Percentiles rank a stretch among this genome's conserved stretches.
phyloP scores from a whole-genome alignment of 2,329 filamentous ascomycete species.

The Diaporthe sp. region DNA sequence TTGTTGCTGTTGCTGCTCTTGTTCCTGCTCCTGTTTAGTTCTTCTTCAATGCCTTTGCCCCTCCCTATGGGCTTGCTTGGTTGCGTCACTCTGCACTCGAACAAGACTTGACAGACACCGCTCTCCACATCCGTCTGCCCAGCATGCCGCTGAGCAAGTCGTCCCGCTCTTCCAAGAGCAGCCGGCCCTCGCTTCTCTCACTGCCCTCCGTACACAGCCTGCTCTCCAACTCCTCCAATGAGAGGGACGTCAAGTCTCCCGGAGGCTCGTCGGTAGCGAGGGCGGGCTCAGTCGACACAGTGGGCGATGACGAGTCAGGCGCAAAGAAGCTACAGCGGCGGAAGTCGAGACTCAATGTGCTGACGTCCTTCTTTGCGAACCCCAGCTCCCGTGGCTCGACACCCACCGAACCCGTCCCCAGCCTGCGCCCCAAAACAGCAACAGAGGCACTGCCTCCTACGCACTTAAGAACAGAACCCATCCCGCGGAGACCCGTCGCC shows the following conservation, averaged over 20 bases:
- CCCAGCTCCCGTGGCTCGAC: slow-evolving; percentile 36
- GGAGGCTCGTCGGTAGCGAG: slow-evolving; percentile 33
- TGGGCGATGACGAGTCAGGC: slow-evolving; percentile 26
- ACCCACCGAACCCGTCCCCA: slow-evolving; percentile 11
- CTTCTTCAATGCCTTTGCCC: slow-evolving; percentile 15
- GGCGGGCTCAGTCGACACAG: slow-evolving; percentile 16
- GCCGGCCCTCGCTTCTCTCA: slow-evolving; percentile 40
- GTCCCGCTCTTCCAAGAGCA: slow-evolving; percentile 40
- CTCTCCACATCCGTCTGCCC: slow-evolving; percentile 22
- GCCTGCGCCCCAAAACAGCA: slow-evolving; percentile 39
- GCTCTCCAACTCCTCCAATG: slow-evolving; percentile 32
- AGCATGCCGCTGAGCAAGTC: slow-evolving; percentile 44
- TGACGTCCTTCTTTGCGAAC: slow-evolving; percentile 40
- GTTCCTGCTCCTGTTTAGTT: slow-evolving; percentile 1
- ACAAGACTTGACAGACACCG: slow-evolving; percentile 19
- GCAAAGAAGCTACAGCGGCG: slow-evolving; percentile 33
- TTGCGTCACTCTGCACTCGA: slow-evolving; percentile 12
- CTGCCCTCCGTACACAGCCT: slow-evolving; percentile 39
- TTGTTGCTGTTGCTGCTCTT: neutral
- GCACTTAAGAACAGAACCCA: slow-evolving; percentile 33
- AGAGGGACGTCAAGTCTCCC: slow-evolving; percentile 29
- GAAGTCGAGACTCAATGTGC: slow-evolving; percentile 40
- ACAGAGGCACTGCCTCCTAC: slow-evolving; percentile 24
- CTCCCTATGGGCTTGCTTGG: slow-evolving; percentile 1
- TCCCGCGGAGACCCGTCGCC: slow-evolving; percentile 25